Evolutionary conservation across 257 asterid genomes (phyloP).

Genomic region (Penstemon newberryi): DNA sequence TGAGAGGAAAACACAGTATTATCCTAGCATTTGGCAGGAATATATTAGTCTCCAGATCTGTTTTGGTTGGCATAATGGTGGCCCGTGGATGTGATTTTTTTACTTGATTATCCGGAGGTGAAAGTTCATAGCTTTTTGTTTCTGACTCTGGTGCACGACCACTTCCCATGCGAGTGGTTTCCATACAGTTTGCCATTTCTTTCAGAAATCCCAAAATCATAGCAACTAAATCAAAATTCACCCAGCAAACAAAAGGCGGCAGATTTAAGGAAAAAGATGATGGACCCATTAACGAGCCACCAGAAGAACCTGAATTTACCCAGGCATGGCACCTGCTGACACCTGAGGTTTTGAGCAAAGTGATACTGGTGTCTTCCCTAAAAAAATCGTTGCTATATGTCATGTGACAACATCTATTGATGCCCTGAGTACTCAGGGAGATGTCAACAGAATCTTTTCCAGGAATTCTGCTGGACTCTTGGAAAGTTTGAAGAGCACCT

Average conservation of each 20-base stretch:
- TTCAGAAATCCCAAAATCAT: slow-evolving; percentile 46
- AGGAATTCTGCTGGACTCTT: slow-evolving; percentile 41
- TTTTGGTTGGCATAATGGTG: slow-evolving; percentile 35
- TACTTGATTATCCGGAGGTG: slow-evolving; percentile 38
- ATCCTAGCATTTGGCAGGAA: slow-evolving; percentile 76
- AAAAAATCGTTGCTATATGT: slow-evolving; percentile 32
- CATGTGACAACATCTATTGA: slow-evolving; percentile 43
- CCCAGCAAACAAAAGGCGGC: slow-evolving; percentile 79
- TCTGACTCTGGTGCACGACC: slow-evolving; percentile 27
- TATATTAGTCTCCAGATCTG: slow-evolving; percentile 54
- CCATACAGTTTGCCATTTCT: slow-evolving; percentile 45
- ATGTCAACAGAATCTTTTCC: slow-evolving; percentile 37
- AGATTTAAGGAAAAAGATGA: slow-evolving; percentile 66
- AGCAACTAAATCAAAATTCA: slow-evolving; percentile 54
- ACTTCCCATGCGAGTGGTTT: slow-evolving; percentile 34
- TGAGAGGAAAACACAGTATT: slow-evolving; percentile 64
- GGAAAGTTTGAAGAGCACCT: slow-evolving; percentile 52
- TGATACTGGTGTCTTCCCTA: slow-evolving; percentile 51
- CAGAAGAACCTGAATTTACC: slow-evolving; percentile 51
- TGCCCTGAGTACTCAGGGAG: slow-evolving; percentile 36
- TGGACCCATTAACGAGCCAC: slow-evolving; percentile 50
- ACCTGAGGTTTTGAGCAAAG: slow-evolving; percentile 73
- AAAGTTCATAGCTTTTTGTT: slow-evolving; percentile 28
- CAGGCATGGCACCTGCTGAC: slow-evolving; percentile 54
- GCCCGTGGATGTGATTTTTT: slow-evolving; percentile 34